Evolutionary conservation across 2,329 filamentous ascomycete genomes (phyloP).

Genomic region (Fusarium phyllophilum): DNA sequence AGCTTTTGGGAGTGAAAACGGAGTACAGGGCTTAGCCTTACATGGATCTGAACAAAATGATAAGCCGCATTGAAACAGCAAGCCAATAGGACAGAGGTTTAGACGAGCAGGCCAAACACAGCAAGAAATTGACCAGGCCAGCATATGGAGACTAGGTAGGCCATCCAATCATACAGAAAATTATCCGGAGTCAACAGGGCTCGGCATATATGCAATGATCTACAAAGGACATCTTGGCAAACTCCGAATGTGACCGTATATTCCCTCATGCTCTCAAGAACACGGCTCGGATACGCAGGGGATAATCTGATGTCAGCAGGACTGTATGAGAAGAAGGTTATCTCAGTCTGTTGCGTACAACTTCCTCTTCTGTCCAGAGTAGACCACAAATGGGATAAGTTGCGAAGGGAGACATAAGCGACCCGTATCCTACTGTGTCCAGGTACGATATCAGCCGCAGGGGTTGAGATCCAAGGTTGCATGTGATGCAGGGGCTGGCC

Average conservation of each 20-base stretch:
- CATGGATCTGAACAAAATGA: neutral
- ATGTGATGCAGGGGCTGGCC: neutral
- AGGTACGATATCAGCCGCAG: too few relatives aligned
- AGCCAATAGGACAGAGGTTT: neutral
- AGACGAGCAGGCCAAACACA: neutral
- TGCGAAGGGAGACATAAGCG: accelerated
- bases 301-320: neutral
- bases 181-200: neutral
- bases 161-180: neutral
- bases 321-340: neutral
- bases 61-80: neutral
- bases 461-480: too few relatives aligned
- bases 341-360: neutral
- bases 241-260: neutral
- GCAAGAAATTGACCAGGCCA: accelerated
- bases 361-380: accelerated
- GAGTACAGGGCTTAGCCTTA: neutral
- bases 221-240: neutral
- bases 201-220: neutral
- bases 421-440: neutral
- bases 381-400: neutral
- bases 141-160: neutral
- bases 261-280: accelerated
- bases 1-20: too few relatives aligned
- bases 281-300: too few relatives aligned